Conservation (phyloP, 2,329 filamentous ascomycete species). For the Paramyrothecium roridum region DNA sequence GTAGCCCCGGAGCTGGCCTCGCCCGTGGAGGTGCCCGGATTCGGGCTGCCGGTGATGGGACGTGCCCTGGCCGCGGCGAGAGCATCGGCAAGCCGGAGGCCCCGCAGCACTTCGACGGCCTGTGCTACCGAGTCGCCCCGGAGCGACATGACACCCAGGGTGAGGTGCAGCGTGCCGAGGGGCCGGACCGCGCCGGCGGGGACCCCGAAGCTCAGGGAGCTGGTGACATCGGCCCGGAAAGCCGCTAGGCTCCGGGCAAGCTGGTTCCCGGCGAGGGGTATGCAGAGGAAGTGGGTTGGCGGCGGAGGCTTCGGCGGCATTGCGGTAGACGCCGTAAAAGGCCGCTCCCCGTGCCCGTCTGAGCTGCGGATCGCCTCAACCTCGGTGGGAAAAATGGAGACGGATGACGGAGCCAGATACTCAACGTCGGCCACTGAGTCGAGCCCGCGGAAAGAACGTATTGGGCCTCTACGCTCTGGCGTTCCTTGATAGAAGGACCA, state of each 20-base stretch:
- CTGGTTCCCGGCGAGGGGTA: conserved; percentile 68
- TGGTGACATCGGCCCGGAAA: conserved; percentile 59
- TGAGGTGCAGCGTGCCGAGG: conserved; percentile 78
- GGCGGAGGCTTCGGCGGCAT: conserved; percentile 41
- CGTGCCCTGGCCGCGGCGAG: conserved; percentile 23
- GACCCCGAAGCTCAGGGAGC: conserved; percentile 43
- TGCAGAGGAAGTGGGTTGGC: conserved; percentile 70
- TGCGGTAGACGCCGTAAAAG: conserved; percentile 1
- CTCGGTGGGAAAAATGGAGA: no score
- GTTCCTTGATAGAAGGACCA: background rate
- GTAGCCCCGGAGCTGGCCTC: conserved; percentile 1
- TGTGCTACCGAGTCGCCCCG: conserved; percentile 41
- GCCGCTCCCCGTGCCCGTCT: no score
- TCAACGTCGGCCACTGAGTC: no score
- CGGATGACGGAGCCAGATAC: no score
- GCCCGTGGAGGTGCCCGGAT: conserved; percentile 1
- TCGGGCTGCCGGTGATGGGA: conserved; percentile 3
- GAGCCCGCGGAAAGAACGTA: no score
- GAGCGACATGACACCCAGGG: conserved; percentile 82
- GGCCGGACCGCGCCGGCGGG: conserved; percentile 70
- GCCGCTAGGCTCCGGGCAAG: conserved; percentile 58
- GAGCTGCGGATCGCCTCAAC: no score
- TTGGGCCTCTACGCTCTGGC: no score
- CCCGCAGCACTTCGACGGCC: conserved; percentile 36
- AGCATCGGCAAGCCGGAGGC: conserved; percentile 35